These are phyloP conservation scores for Agrostemma githago DNA, from an alignment of 148 eudicot species.

Conservation along the genomic window DNA sequence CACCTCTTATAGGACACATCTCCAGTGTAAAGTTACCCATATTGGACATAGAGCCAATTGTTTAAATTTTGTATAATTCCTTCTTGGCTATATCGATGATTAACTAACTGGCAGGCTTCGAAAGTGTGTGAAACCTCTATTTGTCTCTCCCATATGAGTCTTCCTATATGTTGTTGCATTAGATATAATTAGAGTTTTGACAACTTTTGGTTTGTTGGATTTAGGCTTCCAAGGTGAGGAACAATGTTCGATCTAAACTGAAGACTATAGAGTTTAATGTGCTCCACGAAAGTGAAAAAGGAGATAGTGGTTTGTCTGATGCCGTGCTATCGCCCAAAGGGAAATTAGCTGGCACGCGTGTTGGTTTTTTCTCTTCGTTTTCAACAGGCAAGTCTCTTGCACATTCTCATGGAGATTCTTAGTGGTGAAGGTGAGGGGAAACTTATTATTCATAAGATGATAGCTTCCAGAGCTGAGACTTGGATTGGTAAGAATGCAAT, in stretches of 20 bases:
- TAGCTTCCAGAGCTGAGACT: slow-evolving; percentile 79
- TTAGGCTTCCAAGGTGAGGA: slow-evolving; percentile 86
- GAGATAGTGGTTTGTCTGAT: slow-evolving; percentile 47
- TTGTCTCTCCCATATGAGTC: no score
- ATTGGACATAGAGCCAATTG: no score
- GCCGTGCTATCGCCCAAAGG: slow-evolving; percentile 38
- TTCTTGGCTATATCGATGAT: not conserved
- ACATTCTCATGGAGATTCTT: slow-evolving; percentile 39
- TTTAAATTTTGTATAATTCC: no score
- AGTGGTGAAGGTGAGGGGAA: slow-evolving; percentile 59
- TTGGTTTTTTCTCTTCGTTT: slow-evolving; percentile 46
- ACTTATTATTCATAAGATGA: slow-evolving; percentile 50
- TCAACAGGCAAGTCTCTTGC: slow-evolving; percentile 36
- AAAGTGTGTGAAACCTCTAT: slow-evolving; percentile 49
- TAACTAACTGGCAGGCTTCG: slow-evolving; percentile 53
- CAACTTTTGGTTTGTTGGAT: slow-evolving; percentile 21
- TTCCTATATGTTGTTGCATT: no score
- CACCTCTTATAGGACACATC: no score
- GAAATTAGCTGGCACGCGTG: slow-evolving; percentile 44
- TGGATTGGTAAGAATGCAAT: slow-evolving; percentile 75
- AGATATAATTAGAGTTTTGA: no score
- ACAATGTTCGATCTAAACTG: slow-evolving; percentile 83
- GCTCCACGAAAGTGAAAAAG: slow-evolving; percentile 59
- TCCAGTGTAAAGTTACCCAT: no score
- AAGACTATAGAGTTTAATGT: slow-evolving; percentile 49